Evolutionary conservation across 345 rosid genomes (phyloP).

Genomic region (Citrus sp.): DNA sequence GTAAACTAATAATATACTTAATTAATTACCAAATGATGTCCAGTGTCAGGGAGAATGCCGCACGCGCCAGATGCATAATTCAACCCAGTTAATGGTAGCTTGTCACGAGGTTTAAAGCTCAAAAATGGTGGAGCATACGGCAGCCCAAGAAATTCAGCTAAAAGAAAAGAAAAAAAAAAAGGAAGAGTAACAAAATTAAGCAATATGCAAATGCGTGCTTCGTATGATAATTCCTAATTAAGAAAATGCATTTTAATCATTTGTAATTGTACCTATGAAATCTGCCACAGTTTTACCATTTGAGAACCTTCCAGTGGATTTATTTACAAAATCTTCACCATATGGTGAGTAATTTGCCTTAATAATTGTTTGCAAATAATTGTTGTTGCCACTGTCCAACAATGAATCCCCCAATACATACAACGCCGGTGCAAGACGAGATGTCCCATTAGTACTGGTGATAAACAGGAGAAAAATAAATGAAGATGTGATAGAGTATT

Average conservation of each 20-base stretch:
- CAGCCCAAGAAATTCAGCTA: conserved; percentile 45
- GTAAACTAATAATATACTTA: neutral
- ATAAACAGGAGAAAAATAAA: neutral
- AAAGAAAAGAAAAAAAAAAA: neutral
- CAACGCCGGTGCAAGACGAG: conserved; percentile 29
- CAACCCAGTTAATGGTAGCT: conserved; percentile 23
- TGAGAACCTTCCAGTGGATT: conserved; percentile 46
- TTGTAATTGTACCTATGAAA: conserved; percentile 29
- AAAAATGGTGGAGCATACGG: conserved; percentile 43
- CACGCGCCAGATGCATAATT: conserved; percentile 51
- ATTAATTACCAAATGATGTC: conserved; percentile 21
- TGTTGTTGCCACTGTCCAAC: conserved; percentile 53
- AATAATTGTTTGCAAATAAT: conserved; percentile 31
- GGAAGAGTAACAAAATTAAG: too few species aligned
- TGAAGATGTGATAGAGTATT: neutral
- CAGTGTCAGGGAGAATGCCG: conserved; percentile 47
- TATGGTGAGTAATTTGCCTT: conserved; percentile 41
- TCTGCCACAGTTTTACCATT: conserved; percentile 42
- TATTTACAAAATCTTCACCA: conserved; percentile 30
- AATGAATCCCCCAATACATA: conserved; percentile 47
- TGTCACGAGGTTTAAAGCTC: neutral
- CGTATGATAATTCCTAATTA: too few species aligned
- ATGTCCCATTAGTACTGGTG: neutral
- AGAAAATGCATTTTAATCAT: too few species aligned
- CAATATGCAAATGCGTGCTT: neutral